Evolutionary conservation across 805 yeast genomes (phyloP).

Genomic region (Cyberlindnera nakhonratchasimensis): DNA sequence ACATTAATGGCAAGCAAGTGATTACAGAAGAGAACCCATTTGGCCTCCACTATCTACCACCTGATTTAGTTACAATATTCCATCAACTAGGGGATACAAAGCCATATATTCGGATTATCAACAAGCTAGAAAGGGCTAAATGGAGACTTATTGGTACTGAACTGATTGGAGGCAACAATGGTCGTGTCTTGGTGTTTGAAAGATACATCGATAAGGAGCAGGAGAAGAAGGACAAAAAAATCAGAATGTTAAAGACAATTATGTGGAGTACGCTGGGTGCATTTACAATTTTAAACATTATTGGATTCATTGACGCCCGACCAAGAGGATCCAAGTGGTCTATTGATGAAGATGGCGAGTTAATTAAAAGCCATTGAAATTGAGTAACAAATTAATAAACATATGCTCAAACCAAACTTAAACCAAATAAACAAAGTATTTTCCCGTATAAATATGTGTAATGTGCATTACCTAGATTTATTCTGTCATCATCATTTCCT

Average conservation of each 20-base stretch:
- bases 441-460: background rate
- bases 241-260: background rate
- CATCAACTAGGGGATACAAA: conserved; percentile 38
- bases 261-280: background rate
- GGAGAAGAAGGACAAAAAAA: conserved; percentile 2
- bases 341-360: conserved; percentile 4
- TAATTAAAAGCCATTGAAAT: background rate
- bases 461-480: conserved; percentile 2
- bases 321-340: conserved; percentile 2
- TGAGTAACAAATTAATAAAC: too few relatives aligned
- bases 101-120: conserved; percentile 34
- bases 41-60: conserved; percentile 33
- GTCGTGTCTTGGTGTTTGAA: conserved; percentile 39
- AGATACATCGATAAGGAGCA: conserved; percentile 26
- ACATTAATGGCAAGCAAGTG: conserved; percentile 15
- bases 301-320: conserved; percentile 1
- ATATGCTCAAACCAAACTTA: too few relatives aligned
- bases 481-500: background rate
- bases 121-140: conserved; percentile 37
- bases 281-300: background rate
- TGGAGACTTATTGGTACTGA: conserved; percentile 33
- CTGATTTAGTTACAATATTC: conserved; percentile 42
- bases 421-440: too few relatives aligned
- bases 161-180: conserved; percentile 28
- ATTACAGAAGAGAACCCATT: conserved; percentile 38